phyloP scores from a whole-genome alignment of 768 basidiomycete species.

The Favolaschia claudopus region DNA sequence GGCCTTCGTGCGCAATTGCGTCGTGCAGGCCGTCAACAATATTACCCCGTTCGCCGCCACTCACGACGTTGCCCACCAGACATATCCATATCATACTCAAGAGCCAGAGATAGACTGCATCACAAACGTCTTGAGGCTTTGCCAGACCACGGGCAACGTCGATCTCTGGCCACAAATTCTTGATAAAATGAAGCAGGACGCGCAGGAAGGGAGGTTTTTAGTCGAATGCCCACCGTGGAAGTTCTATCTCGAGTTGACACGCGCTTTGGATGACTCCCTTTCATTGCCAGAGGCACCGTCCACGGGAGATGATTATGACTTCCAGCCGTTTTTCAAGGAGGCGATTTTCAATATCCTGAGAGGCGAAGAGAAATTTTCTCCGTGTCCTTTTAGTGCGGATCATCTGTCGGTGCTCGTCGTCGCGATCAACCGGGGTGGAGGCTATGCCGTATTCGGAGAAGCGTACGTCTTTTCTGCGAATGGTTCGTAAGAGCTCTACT shows the following conservation, averaged over 20 bases:
- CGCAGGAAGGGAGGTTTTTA: background rate
- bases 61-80: background rate
- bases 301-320: background rate
- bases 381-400: background rate
- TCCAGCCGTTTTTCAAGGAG: slow-evolving; percentile 1
- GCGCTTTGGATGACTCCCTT: background rate
- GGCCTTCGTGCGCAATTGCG: background rate
- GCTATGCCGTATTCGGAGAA: background rate
- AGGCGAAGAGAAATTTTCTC: background rate
- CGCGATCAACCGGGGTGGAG: background rate
- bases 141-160: background rate
- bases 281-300: background rate
- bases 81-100: no score
- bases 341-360: background rate
- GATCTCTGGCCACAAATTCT: background rate
- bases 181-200: background rate
- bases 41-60: background rate
- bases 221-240: slow-evolving; percentile 2
- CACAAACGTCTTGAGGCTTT: slow-evolving; percentile 1
- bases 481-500: no score
- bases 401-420: background rate
- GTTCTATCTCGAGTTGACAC: background rate
- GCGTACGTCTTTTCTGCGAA: background rate
- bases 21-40: background rate
- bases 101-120: background rate